Evolutionary conservation across 108 stramenopile species (phyloP).

Genomic region (Skeletonema tropicum): DNA sequence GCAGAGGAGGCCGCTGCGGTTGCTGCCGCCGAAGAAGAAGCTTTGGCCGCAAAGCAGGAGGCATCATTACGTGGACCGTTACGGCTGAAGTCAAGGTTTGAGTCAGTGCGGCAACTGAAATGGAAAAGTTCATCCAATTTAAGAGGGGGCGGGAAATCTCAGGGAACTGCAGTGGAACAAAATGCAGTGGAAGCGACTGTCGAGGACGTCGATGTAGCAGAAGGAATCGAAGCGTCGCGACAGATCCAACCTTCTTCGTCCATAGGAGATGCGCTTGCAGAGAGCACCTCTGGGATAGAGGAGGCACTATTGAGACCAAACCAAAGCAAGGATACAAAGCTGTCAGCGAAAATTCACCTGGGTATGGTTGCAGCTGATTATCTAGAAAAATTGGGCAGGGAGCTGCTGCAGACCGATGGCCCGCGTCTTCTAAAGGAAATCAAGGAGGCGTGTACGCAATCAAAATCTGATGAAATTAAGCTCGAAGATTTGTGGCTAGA

Average conservation of each 20-base stretch:
- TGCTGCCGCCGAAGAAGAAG: constrained; percentile 7
- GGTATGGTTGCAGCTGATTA: constrained; percentile 67
- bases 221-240: neutral
- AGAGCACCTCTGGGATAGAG: constrained; percentile 35
- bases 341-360: constrained; percentile 51
- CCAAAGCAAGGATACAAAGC: constrained; percentile 39
- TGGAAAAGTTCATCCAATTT: constrained; percentile 20
- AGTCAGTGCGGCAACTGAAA: constrained; percentile 34
- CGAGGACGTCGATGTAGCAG: constrained; percentile 5
- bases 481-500: constrained; percentile 65
- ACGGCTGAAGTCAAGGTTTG: constrained; percentile 30
- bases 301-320: constrained; percentile 22
- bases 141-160: neutral
- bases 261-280: constrained; percentile 4
- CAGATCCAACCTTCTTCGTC: neutral
- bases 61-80: neutral
- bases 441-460: constrained; percentile 24
- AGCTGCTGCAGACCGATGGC: constrained; percentile 70
- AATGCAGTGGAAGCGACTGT: neutral
- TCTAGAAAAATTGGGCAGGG: constrained; percentile 71
- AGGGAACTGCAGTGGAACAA: neutral
- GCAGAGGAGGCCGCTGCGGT: constrained; percentile 9
- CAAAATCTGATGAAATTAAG: constrained; percentile 24
- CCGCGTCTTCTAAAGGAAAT: constrained; percentile 67
- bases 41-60: neutral